phyloP scores from a whole-genome alignment of 2,329 filamentous ascomycete genomes.

The Curvularia verruculosa region DNA sequence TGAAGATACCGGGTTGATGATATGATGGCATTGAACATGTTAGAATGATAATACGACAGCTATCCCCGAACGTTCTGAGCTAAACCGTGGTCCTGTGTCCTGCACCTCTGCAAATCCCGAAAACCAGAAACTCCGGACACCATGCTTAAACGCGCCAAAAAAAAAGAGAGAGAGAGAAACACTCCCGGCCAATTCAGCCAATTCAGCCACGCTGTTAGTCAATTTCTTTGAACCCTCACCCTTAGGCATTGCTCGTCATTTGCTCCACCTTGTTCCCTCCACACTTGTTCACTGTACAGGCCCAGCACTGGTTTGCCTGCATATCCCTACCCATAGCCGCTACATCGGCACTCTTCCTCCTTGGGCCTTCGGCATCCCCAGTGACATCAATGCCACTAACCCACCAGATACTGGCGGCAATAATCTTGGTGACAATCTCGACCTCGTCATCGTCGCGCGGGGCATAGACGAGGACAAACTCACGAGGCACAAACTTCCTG shows the following conservation, averaged over 20 bases:
- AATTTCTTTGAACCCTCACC: not conserved
- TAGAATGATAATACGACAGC: not conserved
- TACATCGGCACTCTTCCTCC: conserved; percentile 34
- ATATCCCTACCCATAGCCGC: conserved; percentile 28
- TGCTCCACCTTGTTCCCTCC: conserved; percentile 32
- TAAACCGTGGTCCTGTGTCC: not conserved
- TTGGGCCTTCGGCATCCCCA: conserved; percentile 22
- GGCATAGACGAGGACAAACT: conserved; percentile 84
- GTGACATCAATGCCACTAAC: conserved; percentile 52
- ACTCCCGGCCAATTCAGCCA: too few relatives aligned
- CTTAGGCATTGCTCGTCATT: conserved; percentile 36
- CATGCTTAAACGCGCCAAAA: conserved; percentile 20
- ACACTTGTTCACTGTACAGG: conserved; percentile 36
- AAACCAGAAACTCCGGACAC: conserved; percentile 15
- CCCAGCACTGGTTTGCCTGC: conserved; percentile 31
- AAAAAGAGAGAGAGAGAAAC: too few relatives aligned
- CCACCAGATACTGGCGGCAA: conserved; percentile 77
- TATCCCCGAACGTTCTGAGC: not conserved
- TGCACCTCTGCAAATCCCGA: not conserved
- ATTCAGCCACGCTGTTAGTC: conserved; percentile 8
- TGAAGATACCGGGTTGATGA: not conserved
- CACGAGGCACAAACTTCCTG: conserved; percentile 70
- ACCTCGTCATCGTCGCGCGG: conserved; percentile 73
- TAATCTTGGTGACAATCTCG: conserved; percentile 69
- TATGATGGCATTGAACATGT: not conserved